These are phyloP conservation scores for Suillus subaureus DNA, from an alignment of 768 basidiomycete species.

Conservation along the genomic window DNA sequence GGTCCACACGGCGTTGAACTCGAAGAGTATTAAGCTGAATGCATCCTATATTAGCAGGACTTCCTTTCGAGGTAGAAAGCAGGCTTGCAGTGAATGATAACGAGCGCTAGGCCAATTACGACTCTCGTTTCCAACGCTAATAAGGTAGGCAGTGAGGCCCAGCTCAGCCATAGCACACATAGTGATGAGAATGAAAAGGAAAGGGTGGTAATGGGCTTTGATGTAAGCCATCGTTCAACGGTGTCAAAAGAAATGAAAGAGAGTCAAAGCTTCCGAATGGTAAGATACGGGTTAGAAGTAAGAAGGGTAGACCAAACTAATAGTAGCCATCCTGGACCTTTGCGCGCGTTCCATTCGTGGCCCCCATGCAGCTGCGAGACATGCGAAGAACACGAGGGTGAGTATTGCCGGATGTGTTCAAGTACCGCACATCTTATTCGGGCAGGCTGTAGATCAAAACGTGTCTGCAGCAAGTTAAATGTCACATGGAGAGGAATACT, in stretches of 20 bases:
- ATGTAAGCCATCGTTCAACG: constrained; percentile 40
- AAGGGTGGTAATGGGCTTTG: constrained; percentile 60
- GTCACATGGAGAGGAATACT: neutral
- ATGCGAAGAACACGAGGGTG: constrained; percentile 36
- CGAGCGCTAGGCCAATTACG: constrained; percentile 59
- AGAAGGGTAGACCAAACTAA: constrained; percentile 2
- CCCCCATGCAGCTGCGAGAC: constrained; percentile 17
- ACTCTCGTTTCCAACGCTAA: constrained; percentile 66
- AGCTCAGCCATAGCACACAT: constrained; percentile 71
- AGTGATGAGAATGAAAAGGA: constrained; percentile 65
- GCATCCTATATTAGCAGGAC: constrained; percentile 12
- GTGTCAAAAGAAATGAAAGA: constrained; percentile 12
- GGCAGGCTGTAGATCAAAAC: constrained; percentile 3
- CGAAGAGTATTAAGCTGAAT: constrained; percentile 54
- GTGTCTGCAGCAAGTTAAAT: constrained; percentile 6
- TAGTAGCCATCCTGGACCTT: constrained; percentile 26
- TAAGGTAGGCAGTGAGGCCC: constrained; percentile 72
- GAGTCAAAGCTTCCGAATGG: constrained; percentile 7
- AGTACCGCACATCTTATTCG: neutral
- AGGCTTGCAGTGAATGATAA: constrained; percentile 66
- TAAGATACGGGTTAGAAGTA: constrained; percentile 1
- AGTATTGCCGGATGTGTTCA: neutral
- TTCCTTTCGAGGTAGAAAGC: neutral
- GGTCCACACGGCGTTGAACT: constrained; percentile 78
- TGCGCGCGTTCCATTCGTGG: constrained; percentile 25